These are phyloP conservation scores for Candida anglica DNA, from an alignment of 805 yeast species.

Conservation along the genomic window DNA sequence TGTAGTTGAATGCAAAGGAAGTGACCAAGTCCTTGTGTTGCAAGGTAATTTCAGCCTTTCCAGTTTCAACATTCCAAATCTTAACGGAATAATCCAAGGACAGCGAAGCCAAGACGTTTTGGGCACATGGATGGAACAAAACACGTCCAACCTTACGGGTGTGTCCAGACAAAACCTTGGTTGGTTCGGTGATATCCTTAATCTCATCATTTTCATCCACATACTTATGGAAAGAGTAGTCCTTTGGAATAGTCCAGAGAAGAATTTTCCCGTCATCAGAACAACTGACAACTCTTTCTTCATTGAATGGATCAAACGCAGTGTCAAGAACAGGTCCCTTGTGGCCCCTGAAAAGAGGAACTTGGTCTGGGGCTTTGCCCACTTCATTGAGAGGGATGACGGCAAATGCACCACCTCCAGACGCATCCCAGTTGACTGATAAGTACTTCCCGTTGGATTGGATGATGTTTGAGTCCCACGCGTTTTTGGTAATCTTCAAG, in stretches of 20 bases:
- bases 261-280: conserved; percentile 79
- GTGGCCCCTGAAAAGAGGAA: conserved; percentile 93
- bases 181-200: conserved; percentile 64
- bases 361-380: conserved; percentile 91
- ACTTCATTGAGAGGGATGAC: conserved; percentile 81
- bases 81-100: conserved; percentile 89
- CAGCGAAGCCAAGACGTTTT: conserved; percentile 81
- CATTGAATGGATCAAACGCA: conserved; percentile 90
- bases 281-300: conserved; percentile 67
- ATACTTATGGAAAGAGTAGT: conserved; percentile 66
- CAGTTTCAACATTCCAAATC: conserved; percentile 82
- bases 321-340: conserved; percentile 94
- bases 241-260: conserved; percentile 84
- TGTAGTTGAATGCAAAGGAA: conserved; percentile 87
- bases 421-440: conserved; percentile 87
- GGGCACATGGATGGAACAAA: conserved; percentile 83
- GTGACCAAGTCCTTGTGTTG: conserved; percentile 89
- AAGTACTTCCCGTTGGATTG: conserved; percentile 83
- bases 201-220: conserved; percentile 51
- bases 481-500: conserved; percentile 78
- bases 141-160: conserved; percentile 92
- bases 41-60: conserved; percentile 65
- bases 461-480: conserved; percentile 92
- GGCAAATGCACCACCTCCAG: conserved; percentile 98
- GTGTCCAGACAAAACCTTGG: conserved; percentile 75